Conservation (phyloP, 2,329 filamentous ascomycete species). For the Penicillium frequentans region DNA sequence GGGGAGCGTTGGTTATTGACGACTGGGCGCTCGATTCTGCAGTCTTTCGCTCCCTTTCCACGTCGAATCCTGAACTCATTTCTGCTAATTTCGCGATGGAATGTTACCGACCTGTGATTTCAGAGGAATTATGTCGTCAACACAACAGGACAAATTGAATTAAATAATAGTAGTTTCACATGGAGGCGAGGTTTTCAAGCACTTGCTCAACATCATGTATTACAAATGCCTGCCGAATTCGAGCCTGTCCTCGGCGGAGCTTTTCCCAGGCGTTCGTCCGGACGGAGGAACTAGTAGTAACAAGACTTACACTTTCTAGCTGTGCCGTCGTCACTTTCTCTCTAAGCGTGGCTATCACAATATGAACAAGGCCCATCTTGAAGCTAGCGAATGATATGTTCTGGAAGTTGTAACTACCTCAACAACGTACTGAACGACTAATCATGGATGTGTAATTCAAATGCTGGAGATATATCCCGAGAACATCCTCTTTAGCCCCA, state of each 20-base stretch:
- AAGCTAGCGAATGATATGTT: too few relatives aligned
- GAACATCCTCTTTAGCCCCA: too few relatives aligned
- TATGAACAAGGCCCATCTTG: too few relatives aligned
- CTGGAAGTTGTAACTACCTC: too few relatives aligned
- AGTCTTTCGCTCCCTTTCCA: background rate
- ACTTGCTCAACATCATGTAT: background rate
- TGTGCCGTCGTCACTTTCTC: background rate
- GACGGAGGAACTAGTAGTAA: background rate
- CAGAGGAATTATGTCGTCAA: background rate
- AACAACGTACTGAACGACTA: too few relatives aligned
- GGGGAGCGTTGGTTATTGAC: background rate
- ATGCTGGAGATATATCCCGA: too few relatives aligned
- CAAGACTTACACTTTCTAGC: background rate
- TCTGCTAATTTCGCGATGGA: background rate
- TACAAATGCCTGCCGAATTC: background rate
- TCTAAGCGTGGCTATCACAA: too few relatives aligned
- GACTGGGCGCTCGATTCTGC: background rate
- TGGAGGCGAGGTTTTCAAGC: background rate
- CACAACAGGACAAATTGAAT: background rate
- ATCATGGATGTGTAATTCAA: too few relatives aligned
- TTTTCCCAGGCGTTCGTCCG: background rate
- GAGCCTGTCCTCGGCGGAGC: background rate
- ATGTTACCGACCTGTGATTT: background rate
- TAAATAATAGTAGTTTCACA: background rate
- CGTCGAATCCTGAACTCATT: background rate